These are phyloP conservation scores for Parastagonospora nodorum DNA, from an alignment of 2,329 filamentous ascomycete species.

Conservation along the genomic window DNA sequence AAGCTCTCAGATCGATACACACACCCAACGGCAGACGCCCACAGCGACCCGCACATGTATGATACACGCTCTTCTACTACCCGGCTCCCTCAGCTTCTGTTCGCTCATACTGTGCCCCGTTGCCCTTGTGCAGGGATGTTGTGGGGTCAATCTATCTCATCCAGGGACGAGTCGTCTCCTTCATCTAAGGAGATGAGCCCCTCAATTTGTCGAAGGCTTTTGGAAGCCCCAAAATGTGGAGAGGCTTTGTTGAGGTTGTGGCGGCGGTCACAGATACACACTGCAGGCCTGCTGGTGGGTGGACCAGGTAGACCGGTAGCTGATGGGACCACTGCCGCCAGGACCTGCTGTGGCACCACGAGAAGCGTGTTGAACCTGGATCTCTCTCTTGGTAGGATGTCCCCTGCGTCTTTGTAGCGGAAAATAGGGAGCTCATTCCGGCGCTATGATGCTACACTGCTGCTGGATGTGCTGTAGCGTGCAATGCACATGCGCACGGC, in stretches of 20 bases:
- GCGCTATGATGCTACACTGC: slow-evolving; percentile 6
- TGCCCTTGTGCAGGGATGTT: slow-evolving; percentile 18
- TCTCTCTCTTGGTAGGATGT: slow-evolving; percentile 22
- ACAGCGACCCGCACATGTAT: slow-evolving; percentile 6
- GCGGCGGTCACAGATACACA: slow-evolving; percentile 15
- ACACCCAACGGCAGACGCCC: slow-evolving; percentile 13
- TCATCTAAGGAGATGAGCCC: slow-evolving; percentile 32
- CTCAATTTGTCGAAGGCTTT: slow-evolving; percentile 15
- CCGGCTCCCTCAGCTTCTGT: slow-evolving; percentile 17
- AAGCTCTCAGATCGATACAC: slow-evolving; percentile 15
- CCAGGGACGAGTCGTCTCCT: slow-evolving; percentile 7
- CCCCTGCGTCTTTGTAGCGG: slow-evolving; percentile 26
- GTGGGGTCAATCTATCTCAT: slow-evolving; percentile 32
- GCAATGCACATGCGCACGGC: slow-evolving; percentile 13
- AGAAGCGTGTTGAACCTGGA: slow-evolving; percentile 28
- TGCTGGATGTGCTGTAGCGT: slow-evolving; percentile 12
- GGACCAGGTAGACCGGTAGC: slow-evolving; percentile 22
- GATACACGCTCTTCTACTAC: slow-evolving; percentile 7
- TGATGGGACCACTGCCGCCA: slow-evolving; percentile 29
- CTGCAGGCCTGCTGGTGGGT: slow-evolving; percentile 18
- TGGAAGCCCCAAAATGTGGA: slow-evolving; percentile 32
- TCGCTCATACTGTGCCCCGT: slow-evolving; percentile 15
- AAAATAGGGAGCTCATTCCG: slow-evolving; percentile 33
- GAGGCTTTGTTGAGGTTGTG: slow-evolving; percentile 29
- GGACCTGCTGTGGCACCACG: slow-evolving; percentile 30